Evolutionary conservation across 2,329 filamentous ascomycete genomes (phyloP).

Genomic region (Cytospora paraplurivora): DNA sequence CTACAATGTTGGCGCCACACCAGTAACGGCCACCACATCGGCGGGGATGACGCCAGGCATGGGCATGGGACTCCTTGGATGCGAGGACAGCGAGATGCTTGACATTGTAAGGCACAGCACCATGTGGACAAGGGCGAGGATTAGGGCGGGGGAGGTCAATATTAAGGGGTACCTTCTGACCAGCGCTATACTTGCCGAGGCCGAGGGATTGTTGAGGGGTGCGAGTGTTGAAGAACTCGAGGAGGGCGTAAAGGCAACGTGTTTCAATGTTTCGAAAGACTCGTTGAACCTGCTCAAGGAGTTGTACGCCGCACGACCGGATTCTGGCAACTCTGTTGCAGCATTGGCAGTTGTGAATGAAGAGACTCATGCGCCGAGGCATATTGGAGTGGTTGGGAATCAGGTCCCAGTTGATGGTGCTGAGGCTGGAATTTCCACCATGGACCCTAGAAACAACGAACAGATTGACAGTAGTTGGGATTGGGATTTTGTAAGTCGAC

Average conservation of each 20-base stretch:
- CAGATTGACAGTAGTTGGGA: constrained; percentile 28
- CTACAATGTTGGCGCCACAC: not conserved
- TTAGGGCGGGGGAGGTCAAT: constrained; percentile 57
- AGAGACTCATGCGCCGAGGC: not conserved
- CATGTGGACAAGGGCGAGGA: constrained; percentile 42
- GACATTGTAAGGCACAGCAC: constrained; percentile 45
- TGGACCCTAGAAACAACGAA: constrained; percentile 9
- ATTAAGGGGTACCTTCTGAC: constrained; percentile 53
- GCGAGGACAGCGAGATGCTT: constrained; percentile 46
- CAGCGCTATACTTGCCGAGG: constrained; percentile 42
- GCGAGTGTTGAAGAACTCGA: constrained; percentile 39
- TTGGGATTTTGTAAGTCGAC: constrained; percentile 32
- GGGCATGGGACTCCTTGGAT: constrained; percentile 21
- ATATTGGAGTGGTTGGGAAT: not conserved
- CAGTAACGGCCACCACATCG: not conserved
- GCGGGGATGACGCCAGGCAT: constrained; percentile 7
- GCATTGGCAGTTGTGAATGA: not conserved
- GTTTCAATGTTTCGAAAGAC: constrained; percentile 40
- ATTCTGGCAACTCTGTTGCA: not conserved
- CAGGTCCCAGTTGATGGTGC: not conserved
- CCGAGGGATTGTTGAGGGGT: constrained; percentile 45
- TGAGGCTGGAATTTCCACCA: not conserved
- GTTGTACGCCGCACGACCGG: constrained; percentile 31
- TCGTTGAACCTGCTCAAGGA: constrained; percentile 41
- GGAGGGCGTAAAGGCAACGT: constrained; percentile 40